Evolutionary conservation across 163 green algal species (phyloP).

Genomic region (Prototheca wickerhamii): DNA sequence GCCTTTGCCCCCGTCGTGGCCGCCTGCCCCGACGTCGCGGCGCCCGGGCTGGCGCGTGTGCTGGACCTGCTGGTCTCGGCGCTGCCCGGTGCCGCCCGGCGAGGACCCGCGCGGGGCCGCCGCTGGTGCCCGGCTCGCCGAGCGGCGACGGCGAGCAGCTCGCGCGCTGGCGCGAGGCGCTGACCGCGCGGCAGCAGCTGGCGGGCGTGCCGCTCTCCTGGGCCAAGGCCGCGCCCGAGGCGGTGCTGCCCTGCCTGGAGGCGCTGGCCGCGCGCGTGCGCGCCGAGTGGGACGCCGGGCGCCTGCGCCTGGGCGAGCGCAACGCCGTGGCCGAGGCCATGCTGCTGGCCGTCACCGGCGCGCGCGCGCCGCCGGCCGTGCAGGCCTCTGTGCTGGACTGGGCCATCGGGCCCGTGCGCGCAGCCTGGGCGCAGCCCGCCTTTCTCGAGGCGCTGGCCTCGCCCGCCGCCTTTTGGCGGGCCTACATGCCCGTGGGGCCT

Average conservation of each 20-base stretch:
- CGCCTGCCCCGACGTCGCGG: conserved; percentile 33
- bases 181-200: conserved; percentile 18
- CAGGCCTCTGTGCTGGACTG: conserved; percentile 36
- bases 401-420: conserved; percentile 36
- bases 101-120: neutral
- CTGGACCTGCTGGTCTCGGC: neutral
- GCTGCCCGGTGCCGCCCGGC: neutral
- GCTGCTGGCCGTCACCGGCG: conserved; percentile 12
- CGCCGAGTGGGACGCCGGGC: conserved; percentile 34
- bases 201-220: conserved; percentile 25
- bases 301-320: conserved; percentile 37
- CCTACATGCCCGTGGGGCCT: conserved; percentile 39
- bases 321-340: conserved; percentile 24
- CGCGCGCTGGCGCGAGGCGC: neutral
- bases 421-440: conserved; percentile 37
- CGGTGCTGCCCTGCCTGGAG: conserved; percentile 50
- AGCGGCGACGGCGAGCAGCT: neutral
- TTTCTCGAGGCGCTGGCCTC: conserved; percentile 37
- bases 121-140: neutral
- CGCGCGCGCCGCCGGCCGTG: neutral
- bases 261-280: conserved; percentile 36
- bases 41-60: conserved; percentile 25
- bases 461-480: conserved; percentile 25
- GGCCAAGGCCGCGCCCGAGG: conserved; percentile 43
- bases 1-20: conserved; percentile 40